Conservation (phyloP, 2,329 filamentous ascomycete genomes). For the Trichocomaceae sp. region DNA sequence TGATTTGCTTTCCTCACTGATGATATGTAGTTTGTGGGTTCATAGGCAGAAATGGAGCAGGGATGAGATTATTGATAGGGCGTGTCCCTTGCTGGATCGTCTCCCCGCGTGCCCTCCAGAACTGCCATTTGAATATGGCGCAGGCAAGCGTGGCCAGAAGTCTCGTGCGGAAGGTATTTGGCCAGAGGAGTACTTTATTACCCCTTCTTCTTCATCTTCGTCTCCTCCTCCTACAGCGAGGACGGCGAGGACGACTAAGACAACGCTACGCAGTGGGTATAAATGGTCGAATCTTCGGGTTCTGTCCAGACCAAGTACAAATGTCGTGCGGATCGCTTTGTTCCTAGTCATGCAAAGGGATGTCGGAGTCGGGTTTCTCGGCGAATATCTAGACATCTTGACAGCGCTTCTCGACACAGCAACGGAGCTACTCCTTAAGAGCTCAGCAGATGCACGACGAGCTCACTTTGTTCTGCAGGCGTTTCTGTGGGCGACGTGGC, state of each 20-base stretch:
- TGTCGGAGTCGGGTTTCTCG: neutral
- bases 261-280: neutral
- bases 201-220: neutral
- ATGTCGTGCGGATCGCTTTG: constrained; percentile 12
- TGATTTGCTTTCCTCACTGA: constrained; percentile 4
- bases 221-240: neutral
- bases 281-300: constrained; percentile 8
- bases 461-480: constrained; percentile 12
- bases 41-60: constrained; percentile 4
- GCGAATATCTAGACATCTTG: constrained; percentile 8
- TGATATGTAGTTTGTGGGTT: constrained; percentile 7
- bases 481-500: constrained; percentile 9
- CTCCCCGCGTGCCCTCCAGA: constrained; percentile 12
- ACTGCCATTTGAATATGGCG: constrained; percentile 7
- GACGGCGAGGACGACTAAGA: too few species aligned
- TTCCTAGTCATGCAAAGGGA: constrained; percentile 9
- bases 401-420: constrained; percentile 10
- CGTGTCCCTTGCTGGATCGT: constrained; percentile 10
- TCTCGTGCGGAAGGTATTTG: neutral
- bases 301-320: constrained; percentile 11
- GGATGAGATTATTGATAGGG: constrained; percentile 10
- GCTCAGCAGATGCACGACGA: neutral
- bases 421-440: neutral
- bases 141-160: neutral
- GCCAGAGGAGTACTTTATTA: neutral